Percentiles rank a stretch among this genome's conserved stretches.
phyloP scores from a whole-genome alignment of 805 yeast genomes.

The Pichia heedii region DNA sequence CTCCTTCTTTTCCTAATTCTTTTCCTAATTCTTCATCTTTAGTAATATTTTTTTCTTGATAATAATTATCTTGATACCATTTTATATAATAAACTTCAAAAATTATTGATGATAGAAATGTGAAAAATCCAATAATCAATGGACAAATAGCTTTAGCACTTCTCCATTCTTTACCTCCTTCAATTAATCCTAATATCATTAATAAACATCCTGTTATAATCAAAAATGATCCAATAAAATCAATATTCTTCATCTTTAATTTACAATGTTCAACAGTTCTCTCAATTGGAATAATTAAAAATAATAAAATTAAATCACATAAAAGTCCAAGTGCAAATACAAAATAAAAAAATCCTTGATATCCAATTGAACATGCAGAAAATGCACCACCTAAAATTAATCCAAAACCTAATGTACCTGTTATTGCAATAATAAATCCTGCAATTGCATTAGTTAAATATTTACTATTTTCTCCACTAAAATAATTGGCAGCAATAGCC shows the following conservation, averaged over 20 bases:
- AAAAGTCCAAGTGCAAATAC: constrained; percentile 25
- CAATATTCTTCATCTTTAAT: constrained; percentile 22
- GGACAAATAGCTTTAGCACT: constrained; percentile 34
- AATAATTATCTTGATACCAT: constrained; percentile 4
- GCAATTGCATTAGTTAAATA: constrained; percentile 11
- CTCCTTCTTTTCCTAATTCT: too few relatives aligned
- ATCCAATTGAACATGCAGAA: constrained; percentile 28
- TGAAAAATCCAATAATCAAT: constrained; percentile 29
- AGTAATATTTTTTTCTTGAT: not conserved
- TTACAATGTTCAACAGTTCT: constrained; percentile 20
- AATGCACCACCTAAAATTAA: constrained; percentile 38
- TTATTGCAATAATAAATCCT: constrained; percentile 16
- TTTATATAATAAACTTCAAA: constrained; percentile 25
- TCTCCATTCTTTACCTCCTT: constrained; percentile 37
- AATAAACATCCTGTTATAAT: constrained; percentile 30
- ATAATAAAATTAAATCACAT: constrained; percentile 14
- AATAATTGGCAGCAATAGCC: constrained; percentile 19
- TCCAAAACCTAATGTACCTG: constrained; percentile 31
- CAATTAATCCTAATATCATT: constrained; percentile 35
- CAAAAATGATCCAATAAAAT: constrained; percentile 28
- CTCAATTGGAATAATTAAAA: constrained; percentile 23
- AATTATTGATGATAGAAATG: constrained; percentile 20
- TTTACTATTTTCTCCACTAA: constrained; percentile 10
- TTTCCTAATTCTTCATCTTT: too few relatives aligned
- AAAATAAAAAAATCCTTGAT: constrained; percentile 31